These are phyloP conservation scores for Dryadomyces quercus-mongolicae DNA, from an alignment of 2,329 filamentous ascomycete species.

Conservation along the genomic window DNA sequence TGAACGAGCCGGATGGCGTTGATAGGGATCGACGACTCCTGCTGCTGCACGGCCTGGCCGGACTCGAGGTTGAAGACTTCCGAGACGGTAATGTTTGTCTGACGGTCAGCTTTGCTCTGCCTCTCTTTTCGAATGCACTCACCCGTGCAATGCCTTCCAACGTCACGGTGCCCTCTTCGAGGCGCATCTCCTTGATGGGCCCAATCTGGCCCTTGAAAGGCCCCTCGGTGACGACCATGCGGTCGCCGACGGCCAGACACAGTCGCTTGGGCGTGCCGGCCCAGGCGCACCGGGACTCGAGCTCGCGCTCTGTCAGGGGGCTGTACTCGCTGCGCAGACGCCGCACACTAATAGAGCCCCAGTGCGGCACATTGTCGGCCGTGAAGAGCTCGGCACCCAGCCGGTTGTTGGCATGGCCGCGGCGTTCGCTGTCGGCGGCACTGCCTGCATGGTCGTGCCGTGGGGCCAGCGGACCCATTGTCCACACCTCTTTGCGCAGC, in stretches of 20 bases:
- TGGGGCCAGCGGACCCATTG: constrained; percentile 66
- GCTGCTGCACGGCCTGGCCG: constrained; percentile 27
- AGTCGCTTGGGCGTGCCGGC: constrained; percentile 43
- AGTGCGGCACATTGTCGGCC: constrained; percentile 8
- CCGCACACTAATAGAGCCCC: constrained; percentile 11
- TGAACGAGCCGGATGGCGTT: constrained; percentile 71
- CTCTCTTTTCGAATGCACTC: constrained; percentile 16
- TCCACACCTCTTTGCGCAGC: constrained; percentile 62
- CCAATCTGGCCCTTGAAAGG: constrained; percentile 77
- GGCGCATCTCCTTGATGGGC: constrained; percentile 45
- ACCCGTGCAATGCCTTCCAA: constrained; percentile 55
- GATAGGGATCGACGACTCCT: constrained; percentile 50
- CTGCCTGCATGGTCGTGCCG: constrained; percentile 42
- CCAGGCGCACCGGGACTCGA: constrained; percentile 37
- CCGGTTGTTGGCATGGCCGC: constrained; percentile 6
- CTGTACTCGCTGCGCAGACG: constrained; percentile 7
- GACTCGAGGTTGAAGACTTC: constrained; percentile 26
- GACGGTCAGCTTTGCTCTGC: neutral
- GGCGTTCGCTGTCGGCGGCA: constrained; percentile 8
- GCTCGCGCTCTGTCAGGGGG: constrained; percentile 16
- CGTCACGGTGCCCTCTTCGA: constrained; percentile 42
- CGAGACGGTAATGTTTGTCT: constrained; percentile 26
- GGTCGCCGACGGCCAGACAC: constrained; percentile 56
- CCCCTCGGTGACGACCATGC: constrained; percentile 71
- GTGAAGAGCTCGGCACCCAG: constrained; percentile 11